Base-by-base conservation (phyloP, 2,329 filamentous ascomycete species). In the Alternaria longipes region DNA sequence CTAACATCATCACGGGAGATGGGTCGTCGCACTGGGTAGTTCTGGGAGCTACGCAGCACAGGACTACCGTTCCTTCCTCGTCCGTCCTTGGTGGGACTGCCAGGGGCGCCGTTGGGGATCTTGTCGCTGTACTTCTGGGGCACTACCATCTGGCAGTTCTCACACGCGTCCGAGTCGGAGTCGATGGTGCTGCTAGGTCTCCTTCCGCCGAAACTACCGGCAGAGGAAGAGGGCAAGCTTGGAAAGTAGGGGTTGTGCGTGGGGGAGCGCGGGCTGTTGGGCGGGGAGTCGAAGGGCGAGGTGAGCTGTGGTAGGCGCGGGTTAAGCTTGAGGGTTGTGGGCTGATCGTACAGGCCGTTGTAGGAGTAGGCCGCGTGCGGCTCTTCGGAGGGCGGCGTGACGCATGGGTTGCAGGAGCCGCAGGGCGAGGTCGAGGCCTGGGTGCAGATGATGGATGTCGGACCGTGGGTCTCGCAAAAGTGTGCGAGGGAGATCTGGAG, bases 381-480 rank as follows among this genome's bases (percentile, higher is more conserved):
- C 30, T 79, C 75, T 54, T 80, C 78, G 47, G 76, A 74, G 9
- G 77, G 75, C 54, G 80, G 79, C 41, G 80, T 81, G 41, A 80
- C 76, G 71, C 80, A 79, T 59, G 82, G 79, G 65, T 82, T 81
- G 74, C 86, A 88, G 70, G 84, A 82, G 47, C 79, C 74, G 71
- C 86, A 88, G 57, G 84, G 80, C 59, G 85, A 80, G 14, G 84
- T 84, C 50, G 84, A 79, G 65, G 86, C 83, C 74, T 87, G 85
- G 60, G 86, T 87, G 76, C 86, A 87, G 66, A 88, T 84, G 75
- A 87, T 86, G 58, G 85, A 87, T 54, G 85, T 88, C 18, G 86
- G 86, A 74, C 86, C 86, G 82, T 88, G 85, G 76, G 85, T 81
- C 79, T 88, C 86, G 78, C 86, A 88, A 75, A 88, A 88, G 79